Base-by-base conservation (phyloP, 2,329 filamentous ascomycete species). In the Colletotrichum liriopes region DNA sequence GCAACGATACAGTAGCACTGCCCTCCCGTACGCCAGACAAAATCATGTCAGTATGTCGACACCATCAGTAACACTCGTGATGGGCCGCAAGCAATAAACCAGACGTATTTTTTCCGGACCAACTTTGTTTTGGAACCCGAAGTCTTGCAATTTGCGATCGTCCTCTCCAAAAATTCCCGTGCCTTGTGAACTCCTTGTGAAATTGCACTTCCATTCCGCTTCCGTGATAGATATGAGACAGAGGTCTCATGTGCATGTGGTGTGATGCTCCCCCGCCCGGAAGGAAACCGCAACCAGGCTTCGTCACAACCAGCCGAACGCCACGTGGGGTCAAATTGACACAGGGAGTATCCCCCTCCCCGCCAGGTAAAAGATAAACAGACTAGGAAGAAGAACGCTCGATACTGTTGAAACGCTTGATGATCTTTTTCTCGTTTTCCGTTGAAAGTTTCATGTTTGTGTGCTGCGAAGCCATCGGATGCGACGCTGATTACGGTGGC, bases 141-240 rank as follows among this genome's bases (percentile, higher is more conserved):
- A 52, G 65, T 65, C 26, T 56, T 71, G 49, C 71, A 73, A 73
- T 66, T 71, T 73, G 56, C 71, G 29, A 58, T 62, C 39, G 37
- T 41, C 61, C 39, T 65, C 55, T 54, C 67, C 60, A 45, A 5
- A 65, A 65, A 56, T 45, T 37, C 70, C 55, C 51, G 51, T 58
- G 32, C 55, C 41, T 35, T 51, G 66, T 65, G 18, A 49, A 73
- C 67, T 71, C 55, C 61, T 58, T 26, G 18, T 66, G 32, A 71
- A 71, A 71, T 73, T 64, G 52, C 65, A 49, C 37, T 49, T 6
- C 45, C 37, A 59, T 69, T 72, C 65, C 65, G 69, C 65, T 72
- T 72, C 59, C 69, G 65, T 69, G 52, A 64, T 62, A 35, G 60
- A 39, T 56, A 18, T 60, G 65, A 72, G 69, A 69, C 69, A 72